Percentiles rank a stretch among this genome's conserved stretches.
Conservation (phyloP, 2,329 filamentous ascomycete species). For the Penicillium sp. region DNA sequence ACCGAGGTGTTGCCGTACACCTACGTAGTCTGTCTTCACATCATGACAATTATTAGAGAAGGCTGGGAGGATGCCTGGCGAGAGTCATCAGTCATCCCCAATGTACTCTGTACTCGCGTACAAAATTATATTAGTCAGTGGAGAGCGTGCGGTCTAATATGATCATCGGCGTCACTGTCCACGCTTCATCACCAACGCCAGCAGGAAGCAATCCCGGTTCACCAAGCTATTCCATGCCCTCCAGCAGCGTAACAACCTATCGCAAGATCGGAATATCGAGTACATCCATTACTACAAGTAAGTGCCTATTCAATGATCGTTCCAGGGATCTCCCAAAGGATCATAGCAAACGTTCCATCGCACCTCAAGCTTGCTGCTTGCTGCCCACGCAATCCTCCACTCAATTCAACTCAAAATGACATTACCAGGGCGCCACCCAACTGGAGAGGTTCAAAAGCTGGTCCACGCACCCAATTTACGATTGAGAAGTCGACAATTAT, state of each 20-base stretch:
- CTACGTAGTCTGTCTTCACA: background rate
- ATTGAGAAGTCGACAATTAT: background rate
- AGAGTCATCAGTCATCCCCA: background rate
- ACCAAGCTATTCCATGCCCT: background rate
- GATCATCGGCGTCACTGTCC: background rate
- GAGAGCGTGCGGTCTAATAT: background rate
- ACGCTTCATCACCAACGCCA: background rate
- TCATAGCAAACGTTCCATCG: background rate
- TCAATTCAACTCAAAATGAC: background rate
- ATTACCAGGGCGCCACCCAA: background rate
- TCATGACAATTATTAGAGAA: background rate
- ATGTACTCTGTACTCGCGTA: background rate
- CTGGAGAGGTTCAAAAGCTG: background rate
- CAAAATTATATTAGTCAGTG: background rate
- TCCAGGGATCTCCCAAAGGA: background rate
- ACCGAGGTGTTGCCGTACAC: constrained; percentile 2
- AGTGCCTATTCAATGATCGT: background rate
- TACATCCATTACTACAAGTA: too few relatives aligned
- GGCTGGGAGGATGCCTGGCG: background rate
- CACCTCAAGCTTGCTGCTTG: background rate
- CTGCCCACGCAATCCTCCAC: background rate
- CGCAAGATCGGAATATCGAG: background rate
- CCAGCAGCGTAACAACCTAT: background rate
- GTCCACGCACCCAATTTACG: constrained; percentile 9
- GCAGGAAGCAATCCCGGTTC: constrained; percentile 19